Base-by-base conservation (phyloP, 2,329 filamentous ascomycete genomes). In the Sclerotinia borealis region DNA sequence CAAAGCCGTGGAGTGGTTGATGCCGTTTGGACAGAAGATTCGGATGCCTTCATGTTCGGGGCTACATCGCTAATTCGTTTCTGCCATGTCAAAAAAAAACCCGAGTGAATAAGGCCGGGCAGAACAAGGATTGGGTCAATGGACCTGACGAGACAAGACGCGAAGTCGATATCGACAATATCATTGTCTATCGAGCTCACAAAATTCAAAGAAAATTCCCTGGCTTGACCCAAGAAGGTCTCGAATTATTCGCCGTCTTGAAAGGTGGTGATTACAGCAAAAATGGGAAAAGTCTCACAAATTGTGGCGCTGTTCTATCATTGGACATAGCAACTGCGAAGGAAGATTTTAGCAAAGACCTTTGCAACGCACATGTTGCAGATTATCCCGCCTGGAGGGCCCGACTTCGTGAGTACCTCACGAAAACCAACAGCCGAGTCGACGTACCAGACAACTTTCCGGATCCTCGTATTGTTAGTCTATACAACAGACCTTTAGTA, bases 1-100 rank as follows among this genome's bases (percentile, higher is more conserved):
- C 92, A 97, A 72, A 82, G 82, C 64, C 82, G 86, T 37, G 92
- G 91, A 1, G 79, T 96, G 4, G 92, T 96, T 1, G 93, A 98
- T 75, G 92, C 91, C 0, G 93, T 97, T 0, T 81, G 97, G 72
- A 96, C 90, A 74, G 92, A 97, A 74, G 93, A 98, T 78, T 92
- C 96, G 45, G 93, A 98, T 74, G 93, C 93, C 1, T 84, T 96
- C 71, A 96, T 97, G 93, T 97, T 97, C 77, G 93, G 93, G 1
- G 93, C 91, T 66, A 86, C 83, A 0, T 77, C 84, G 39, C 92
- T 89, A 0, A 77, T 96, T 49, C 83, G 91, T 55, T 92, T 91
- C 70, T 96, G 90, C 86, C 89, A 89, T 0, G 82, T 43, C 15
- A 13, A 56, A 17, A 43, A 17, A 43, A 55, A 15, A 4, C 6